Conservation (phyloP, 768 basidiomycete species). For the Phanerochaete carnosa region DNA sequence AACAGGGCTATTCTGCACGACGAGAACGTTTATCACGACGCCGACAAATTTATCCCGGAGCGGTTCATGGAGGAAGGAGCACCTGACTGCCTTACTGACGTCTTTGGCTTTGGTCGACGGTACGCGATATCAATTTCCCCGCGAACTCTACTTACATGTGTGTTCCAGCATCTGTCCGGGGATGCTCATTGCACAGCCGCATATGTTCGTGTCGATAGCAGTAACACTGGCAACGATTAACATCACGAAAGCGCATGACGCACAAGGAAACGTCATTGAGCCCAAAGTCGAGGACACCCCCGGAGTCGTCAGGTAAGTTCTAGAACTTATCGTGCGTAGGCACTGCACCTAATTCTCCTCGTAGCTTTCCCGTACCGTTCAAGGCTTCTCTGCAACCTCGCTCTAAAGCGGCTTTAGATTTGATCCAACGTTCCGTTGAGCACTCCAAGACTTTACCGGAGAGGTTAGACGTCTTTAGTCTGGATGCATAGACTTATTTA, state of each 20-base stretch:
- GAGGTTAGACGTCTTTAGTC: background rate
- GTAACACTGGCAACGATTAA: slow-evolving; percentile 15
- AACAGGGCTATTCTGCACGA: background rate
- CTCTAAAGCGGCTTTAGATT: background rate
- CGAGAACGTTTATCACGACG: background rate
- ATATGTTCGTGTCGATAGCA: slow-evolving; percentile 14
- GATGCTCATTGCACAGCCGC: slow-evolving; percentile 15
- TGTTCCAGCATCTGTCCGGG: slow-evolving; percentile 17
- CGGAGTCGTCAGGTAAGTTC: background rate
- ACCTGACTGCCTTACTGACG: background rate
- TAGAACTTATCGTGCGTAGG: background rate
- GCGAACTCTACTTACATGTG: background rate
- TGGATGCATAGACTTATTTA: background rate
- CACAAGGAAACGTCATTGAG: background rate
- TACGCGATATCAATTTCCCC: background rate
- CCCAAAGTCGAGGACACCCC: background rate
- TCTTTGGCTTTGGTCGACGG: slow-evolving; percentile 7
- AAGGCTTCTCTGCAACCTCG: background rate
- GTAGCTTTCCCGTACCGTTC: background rate
- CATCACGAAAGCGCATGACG: slow-evolving; percentile 25
- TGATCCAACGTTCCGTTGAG: background rate
- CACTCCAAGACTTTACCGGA: background rate
- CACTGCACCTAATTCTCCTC: background rate
- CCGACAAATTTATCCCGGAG: background rate
- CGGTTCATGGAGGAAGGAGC: background rate